Percentiles rank a stretch among this genome's conserved stretches.
phyloP scores from a whole-genome alignment of 2,329 filamentous ascomycete genomes.

The Penicillium sp. region DNA sequence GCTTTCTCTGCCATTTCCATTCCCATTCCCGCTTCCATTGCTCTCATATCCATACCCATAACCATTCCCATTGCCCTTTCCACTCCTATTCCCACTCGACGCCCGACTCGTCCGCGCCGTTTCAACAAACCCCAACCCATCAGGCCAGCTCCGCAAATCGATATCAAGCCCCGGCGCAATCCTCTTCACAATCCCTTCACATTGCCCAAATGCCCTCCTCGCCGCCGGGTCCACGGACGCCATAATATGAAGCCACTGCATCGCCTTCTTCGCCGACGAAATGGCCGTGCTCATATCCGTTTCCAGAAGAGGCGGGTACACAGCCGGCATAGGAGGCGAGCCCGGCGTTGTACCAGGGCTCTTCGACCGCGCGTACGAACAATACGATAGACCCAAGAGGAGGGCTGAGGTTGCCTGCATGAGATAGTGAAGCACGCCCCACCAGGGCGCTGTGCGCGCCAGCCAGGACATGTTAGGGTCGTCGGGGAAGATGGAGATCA shows the following conservation, averaged over 20 bases:
- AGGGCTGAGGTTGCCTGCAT: constrained; percentile 47
- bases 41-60: constrained; percentile 1
- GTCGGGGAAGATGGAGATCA: constrained; percentile 42
- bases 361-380: background rate
- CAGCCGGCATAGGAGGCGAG: background rate
- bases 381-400: constrained; percentile 39
- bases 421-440: constrained; percentile 45
- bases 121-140: constrained; percentile 9
- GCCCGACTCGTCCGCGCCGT: background rate
- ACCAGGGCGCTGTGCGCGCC: constrained; percentile 42
- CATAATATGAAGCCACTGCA: constrained; percentile 42
- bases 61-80: background rate
- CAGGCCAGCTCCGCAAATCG: constrained; percentile 34
- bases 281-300: constrained; percentile 28
- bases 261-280: constrained; percentile 35
- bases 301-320: constrained; percentile 22
- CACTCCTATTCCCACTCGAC: background rate
- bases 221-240: constrained; percentile 33
- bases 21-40: background rate
- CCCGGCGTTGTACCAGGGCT: background rate
- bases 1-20: background rate
- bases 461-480: constrained; percentile 37
- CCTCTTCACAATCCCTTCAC: constrained; percentile 33
- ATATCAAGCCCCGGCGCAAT: constrained; percentile 34
- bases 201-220: constrained; percentile 38